Evolutionary conservation across 73 alveolate species (phyloP).

Genomic region (Paramecium biaurelia): DNA sequence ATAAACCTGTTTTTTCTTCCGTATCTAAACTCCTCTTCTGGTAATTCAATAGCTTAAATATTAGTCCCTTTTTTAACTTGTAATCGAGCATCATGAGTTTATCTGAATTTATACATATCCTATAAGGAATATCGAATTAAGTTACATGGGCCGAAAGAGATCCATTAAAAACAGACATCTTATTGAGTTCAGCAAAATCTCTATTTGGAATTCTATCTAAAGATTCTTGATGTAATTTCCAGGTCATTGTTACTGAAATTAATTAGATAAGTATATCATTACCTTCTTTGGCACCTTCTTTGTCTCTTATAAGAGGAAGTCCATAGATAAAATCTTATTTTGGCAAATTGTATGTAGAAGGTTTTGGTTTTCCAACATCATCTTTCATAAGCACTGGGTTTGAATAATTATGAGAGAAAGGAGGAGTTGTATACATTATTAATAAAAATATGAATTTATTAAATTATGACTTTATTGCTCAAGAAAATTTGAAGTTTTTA

Average conservation of each 20-base stretch:
- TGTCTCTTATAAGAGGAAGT: constrained; percentile 74
- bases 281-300: constrained; percentile 83
- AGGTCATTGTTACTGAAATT: constrained; percentile 67
- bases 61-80: constrained; percentile 41
- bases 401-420: constrained; percentile 46
- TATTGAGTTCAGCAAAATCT: constrained; percentile 76
- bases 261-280: neutral
- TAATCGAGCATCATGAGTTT: constrained; percentile 47
- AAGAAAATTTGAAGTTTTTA: neutral
- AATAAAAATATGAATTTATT: constrained; percentile 3
- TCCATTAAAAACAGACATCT: constrained; percentile 71
- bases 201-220: constrained; percentile 67
- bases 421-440: constrained; percentile 41
- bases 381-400: constrained; percentile 83
- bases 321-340: constrained; percentile 80
- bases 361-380: constrained; percentile 88
- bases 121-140: neutral
- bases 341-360: constrained; percentile 78
- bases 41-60: constrained; percentile 38
- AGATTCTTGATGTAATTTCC: constrained; percentile 79
- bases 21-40: constrained; percentile 65
- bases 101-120: constrained; percentile 44
- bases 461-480: constrained; percentile 9
- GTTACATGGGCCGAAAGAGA: constrained; percentile 59
- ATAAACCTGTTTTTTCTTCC: constrained; percentile 57